Percentiles rank a stretch among this genome's conserved stretches.
Evolutionary conservation across 768 basidiomycete genomes (phyloP).

Genomic region (Sutorius australiensis): DNA sequence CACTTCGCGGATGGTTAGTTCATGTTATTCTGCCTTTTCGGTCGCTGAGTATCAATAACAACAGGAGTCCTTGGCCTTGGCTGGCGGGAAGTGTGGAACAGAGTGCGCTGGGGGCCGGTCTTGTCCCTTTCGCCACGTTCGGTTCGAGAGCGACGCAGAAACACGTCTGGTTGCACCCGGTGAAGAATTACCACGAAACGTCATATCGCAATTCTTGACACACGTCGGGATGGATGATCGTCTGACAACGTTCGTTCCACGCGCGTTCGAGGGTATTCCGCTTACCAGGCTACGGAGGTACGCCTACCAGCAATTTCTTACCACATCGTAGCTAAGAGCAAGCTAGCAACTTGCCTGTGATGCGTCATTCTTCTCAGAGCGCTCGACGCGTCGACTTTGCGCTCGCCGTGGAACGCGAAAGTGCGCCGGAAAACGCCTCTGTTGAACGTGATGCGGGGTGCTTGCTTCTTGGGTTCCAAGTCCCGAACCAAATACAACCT

Average conservation of each 20-base stretch:
- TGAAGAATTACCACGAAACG: constrained; percentile 9
- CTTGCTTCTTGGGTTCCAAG: constrained; percentile 21
- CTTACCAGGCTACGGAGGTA: constrained; percentile 16
- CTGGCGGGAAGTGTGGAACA: neutral
- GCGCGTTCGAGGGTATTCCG: constrained; percentile 17
- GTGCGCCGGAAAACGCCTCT: neutral
- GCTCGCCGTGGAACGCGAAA: constrained; percentile 4
- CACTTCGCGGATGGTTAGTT: constrained; percentile 25
- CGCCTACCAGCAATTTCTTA: neutral
- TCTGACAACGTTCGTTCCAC: constrained; percentile 8
- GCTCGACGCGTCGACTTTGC: constrained; percentile 11
- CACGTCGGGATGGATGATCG: neutral
- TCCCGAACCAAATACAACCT: neutral
- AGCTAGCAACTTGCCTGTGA: constrained; percentile 5
- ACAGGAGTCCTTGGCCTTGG: constrained; percentile 11
- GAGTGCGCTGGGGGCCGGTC: neutral
- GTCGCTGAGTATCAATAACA: neutral
- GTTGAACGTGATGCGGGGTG: neutral
- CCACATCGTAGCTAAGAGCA: constrained; percentile 1
- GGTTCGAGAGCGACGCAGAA: constrained; percentile 9
- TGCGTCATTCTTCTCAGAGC: neutral
- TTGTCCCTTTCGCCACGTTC: constrained; percentile 19
- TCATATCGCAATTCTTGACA: constrained; percentile 11
- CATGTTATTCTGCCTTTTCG: neutral
- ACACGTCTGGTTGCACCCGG: neutral